Conservation (phyloP, 1,284 basidiomycete genomes). For the Moniliella sp. region DNA sequence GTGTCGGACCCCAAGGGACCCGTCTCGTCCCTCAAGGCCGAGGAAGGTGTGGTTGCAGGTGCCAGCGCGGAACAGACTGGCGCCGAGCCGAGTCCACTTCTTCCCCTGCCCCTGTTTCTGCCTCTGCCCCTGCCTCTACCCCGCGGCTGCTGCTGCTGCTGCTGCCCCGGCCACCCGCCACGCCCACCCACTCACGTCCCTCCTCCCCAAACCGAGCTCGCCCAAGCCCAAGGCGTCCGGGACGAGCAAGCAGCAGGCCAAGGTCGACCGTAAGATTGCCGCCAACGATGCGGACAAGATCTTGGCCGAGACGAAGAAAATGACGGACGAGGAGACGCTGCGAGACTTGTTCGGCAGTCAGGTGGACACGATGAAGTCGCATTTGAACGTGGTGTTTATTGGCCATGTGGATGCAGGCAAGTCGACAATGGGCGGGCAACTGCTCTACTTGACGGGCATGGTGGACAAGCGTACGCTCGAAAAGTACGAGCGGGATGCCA, state of each 20-base stretch:
- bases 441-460: constrained; percentile 31
- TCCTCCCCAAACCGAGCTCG: constrained; percentile 1
- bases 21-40: constrained; percentile 1
- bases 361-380: constrained; percentile 23
- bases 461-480: constrained; percentile 33
- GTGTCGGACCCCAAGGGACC: constrained; percentile 1
- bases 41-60: constrained; percentile 2
- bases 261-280: constrained; percentile 10
- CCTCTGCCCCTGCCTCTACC: constrained; percentile 1
- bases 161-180: constrained; percentile 6
- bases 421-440: constrained; percentile 31
- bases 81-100: too few species aligned
- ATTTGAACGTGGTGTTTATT: constrained; percentile 32
- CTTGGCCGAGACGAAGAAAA: constrained; percentile 23
- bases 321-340: constrained; percentile 32
- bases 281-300: constrained; percentile 25
- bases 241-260: constrained; percentile 9
- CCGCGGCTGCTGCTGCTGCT: constrained; percentile 6
- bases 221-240: constrained; percentile 3
- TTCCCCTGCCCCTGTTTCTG: neutral
- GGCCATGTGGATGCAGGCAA: constrained; percentile 34
- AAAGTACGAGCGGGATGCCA: constrained; percentile 32
- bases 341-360: constrained; percentile 30
- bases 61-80: neutral
- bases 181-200: constrained; percentile 1